Percentiles rank a stretch among this genome's conserved stretches.
Evolutionary conservation across 2,329 filamentous ascomycete species (phyloP).

Genomic region (Colletotrichum navitas): DNA sequence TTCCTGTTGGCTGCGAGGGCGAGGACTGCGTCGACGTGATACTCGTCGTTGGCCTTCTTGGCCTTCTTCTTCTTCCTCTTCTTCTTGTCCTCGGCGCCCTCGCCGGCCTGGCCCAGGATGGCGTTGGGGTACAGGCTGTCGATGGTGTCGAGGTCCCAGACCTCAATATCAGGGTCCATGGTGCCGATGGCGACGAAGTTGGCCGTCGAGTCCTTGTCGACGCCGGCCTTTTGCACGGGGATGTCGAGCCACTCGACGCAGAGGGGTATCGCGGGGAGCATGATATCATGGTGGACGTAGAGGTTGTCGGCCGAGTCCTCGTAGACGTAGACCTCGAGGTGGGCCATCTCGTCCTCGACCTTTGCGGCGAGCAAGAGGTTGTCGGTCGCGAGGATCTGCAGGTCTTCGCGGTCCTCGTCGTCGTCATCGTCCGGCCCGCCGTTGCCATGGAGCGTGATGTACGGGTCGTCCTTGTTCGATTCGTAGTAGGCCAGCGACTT

Average conservation of each 20-base stretch:
- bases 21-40: constrained; percentile 94
- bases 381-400: constrained; percentile 92
- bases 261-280: constrained; percentile 96
- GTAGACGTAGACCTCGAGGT: constrained; percentile 97
- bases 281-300: constrained; percentile 99
- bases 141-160: constrained; percentile 96
- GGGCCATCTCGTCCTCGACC: constrained; percentile 96
- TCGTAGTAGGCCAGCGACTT: constrained; percentile 95
- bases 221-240: constrained; percentile 79
- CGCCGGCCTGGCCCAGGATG: constrained; percentile 83
- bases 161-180: constrained; percentile 98
- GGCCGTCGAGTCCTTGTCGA: constrained; percentile 75
- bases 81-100: constrained; percentile 68
- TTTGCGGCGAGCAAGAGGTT: constrained; percentile 93
- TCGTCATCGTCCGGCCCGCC: constrained; percentile 78
- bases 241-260: constrained; percentile 96
- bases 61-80: constrained; percentile 94
- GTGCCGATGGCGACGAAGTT: constrained; percentile 97
- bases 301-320: constrained; percentile 96
- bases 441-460: constrained; percentile 86
- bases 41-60: constrained; percentile 88
- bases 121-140: constrained; percentile 99
- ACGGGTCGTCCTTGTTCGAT: constrained; percentile 94
- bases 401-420: constrained; percentile 90
- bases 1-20: constrained; percentile 92